Percentiles rank a stretch among this genome's conserved stretches.
Conservation (phyloP, 495 filamentous ascomycete species). For the Entonaema liquescens region DNA sequence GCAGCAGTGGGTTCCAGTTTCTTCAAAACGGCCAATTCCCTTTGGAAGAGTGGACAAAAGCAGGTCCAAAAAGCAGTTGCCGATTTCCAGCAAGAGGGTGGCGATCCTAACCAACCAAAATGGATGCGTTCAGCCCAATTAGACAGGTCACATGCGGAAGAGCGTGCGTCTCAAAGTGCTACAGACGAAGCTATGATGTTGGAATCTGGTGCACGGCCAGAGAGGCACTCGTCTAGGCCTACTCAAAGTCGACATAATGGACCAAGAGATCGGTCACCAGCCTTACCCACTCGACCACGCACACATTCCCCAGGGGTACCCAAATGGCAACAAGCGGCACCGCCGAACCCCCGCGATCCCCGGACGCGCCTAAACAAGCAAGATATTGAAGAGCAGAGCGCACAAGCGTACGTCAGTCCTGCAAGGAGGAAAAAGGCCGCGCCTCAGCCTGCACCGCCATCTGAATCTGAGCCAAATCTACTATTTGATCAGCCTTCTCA, state of each 20-base stretch:
- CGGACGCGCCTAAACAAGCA: conserved; percentile 71
- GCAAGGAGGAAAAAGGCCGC: conserved; percentile 77
- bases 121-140: conserved; percentile 84
- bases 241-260: conserved; percentile 25
- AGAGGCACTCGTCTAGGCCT: conserved; percentile 51
- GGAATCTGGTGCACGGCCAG: conserved; percentile 68
- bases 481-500: conserved; percentile 57
- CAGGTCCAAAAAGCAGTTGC: conserved; percentile 93
- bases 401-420: conserved; percentile 89
- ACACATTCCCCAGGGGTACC: conserved; percentile 40
- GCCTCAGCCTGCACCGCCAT: conserved; percentile 51
- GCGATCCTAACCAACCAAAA: conserved; percentile 85
- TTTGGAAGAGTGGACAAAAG: conserved; percentile 95
- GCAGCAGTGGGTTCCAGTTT: conserved; percentile 82
- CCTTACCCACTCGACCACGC: conserved; percentile 46
- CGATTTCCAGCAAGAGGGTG: conserved; percentile 77
- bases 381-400: conserved; percentile 79
- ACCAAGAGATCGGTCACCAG: conserved; percentile 58
- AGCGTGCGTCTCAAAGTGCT: conserved; percentile 30
- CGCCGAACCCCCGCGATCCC: conserved; percentile 57
- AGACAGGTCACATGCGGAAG: conserved; percentile 46
- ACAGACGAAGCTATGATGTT: conserved; percentile 94
- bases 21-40: conserved; percentile 89
- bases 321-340: conserved; percentile 58
- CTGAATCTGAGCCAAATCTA: conserved; percentile 65